Base-by-base conservation (phyloP, 1,139 yeast species). In the Arxiozyma telluris region DNA sequence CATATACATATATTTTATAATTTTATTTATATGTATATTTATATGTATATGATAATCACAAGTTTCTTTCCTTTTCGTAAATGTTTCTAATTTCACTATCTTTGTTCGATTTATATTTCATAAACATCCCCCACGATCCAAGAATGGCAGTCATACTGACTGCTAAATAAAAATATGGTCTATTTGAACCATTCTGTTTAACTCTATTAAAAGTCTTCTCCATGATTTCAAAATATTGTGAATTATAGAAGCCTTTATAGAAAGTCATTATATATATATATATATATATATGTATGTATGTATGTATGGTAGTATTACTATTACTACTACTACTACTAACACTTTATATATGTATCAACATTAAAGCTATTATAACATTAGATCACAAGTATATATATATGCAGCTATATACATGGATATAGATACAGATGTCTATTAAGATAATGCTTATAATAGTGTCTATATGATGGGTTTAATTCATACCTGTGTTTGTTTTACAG, bases 31-130 rank as follows among this genome's bases (percentile, higher is more conserved):
- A 41, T 30, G 7, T 27, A 23, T 39, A 47, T 44, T 1, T 20
- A 27, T 27, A 18, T 43, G 39, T 25, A 17, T 20, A 7, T 18
- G 42, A 27, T 27, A 27, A 2, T 27, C 48, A 58, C 27, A 53
- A 38, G 34, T 58, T 58, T 44, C 60, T 55, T 25, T 55, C 58
- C 44, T 55, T 59, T 22, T 38, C 52, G 47, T 59, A 59, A 20
- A 59, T 59, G 25, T 54, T 52, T 47, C 51, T 58, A 18, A 59
- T 57, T 20, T 50, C 53, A 38, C 57, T 58, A 50, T 47, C 49
- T 30, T 52, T 50, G n/a, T 50, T 52, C 18, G 54, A 49, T 20
- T 39, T 50, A 43, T 51, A 53, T 4, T 48, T 34, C 22, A 41
- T 38, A 17, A 50, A 15, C 4, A 50, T 49, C 8, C 49, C 22